Evolutionary conservation across 805 yeast genomes (phyloP), one percentile per base, ranked within the genome.

Genomic region (Hyphopichia homilentoma): DNA sequence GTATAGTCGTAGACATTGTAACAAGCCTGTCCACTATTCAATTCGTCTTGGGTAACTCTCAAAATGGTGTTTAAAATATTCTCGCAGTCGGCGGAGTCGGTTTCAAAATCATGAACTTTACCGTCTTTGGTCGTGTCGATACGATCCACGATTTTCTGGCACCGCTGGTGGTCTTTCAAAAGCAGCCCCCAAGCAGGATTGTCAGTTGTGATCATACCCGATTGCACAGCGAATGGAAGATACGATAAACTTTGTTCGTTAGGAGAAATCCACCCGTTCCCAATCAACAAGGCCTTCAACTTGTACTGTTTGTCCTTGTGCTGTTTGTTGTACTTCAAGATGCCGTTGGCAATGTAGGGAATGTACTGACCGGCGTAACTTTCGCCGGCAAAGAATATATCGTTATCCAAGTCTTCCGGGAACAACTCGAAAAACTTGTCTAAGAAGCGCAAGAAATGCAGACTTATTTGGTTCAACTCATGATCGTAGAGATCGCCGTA

Each of bases 291-390:
- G 0, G 90, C 93, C 39, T 73, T 66, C 36, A 89, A 54, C 34
- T 79, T 65, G 13, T 61, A 60, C 42, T 29, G 50, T 27, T 23
- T 50, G n/a, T n/a, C n/a, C n/a, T n/a, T n/a, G 36, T 12, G 27
- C 20, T 43, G 36, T 7, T 48, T 43, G 48, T 80, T 75, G 23
- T 73, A 60, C 2, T 68, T 60, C 29, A 77, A 45, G 4, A 90
- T 66, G 1, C 75, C 77, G 23, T 73, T 64, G 0, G 90, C 94
- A 38, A 89, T 75, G 55, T 83, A 85, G 1, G 98, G 97, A 33
- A 93, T 84, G 53, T 87, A 93, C 54, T 93, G 97, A 14, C 98
- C 98, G 1, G 97, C 97, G 60, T 83, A 93, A 43, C 95, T 84
- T 63, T 93, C 98, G 19, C 98, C 98, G 0, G 96, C 95, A 21